Evolutionary conservation across 2,329 filamentous ascomycete species (phyloP), one percentile per base, ranked within the genome.

Genomic region (Monosporascus cannonballus): DNA sequence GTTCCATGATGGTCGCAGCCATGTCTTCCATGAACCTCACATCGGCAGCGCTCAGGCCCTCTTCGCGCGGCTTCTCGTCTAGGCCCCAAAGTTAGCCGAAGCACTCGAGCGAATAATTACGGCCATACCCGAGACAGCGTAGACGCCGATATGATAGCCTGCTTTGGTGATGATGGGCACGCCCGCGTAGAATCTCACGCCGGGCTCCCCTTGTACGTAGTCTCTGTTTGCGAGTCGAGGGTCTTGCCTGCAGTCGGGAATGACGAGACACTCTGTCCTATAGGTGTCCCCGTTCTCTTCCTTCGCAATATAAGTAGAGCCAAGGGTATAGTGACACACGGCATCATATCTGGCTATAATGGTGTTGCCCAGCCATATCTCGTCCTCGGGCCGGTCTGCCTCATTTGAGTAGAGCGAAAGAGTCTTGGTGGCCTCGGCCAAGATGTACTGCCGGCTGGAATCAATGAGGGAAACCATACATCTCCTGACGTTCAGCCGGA

Each of bases 111-210:
- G 17, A 20, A 20, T 5, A 20, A n/a, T 7, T 9, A 1, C 38
- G 17, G 11, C 6, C 38, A 18, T 46, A 51, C 58, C 83, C 3
- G 84, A 69, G 2, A 86, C 76, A 50, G 79, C 78, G 54, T 84
- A 82, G 11, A 75, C 76, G 9, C 85, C 85, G 51, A 88, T 81
- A 47, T 79, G 76, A 27, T 79, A 76, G 37, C 75, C 77, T 6
- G 62, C 61, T 0, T 76, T 76, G 3, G 80, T 83, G 25, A 77
- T 75, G 51, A 88, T 79, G 0, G 84, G 84, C 0, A 85, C 83
- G 20, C 67, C 70, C 5, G 69, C 69, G 47, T 70, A 71, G 55
- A 71, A 71, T n/a, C 69, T 65, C 3, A 71, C 61, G 20, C 61
- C 64, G 6, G 63, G 60, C 36, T 67, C 66, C 17, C 60, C 62